Evolutionary conservation across 305 asterid genomes (phyloP), one percentile per base, ranked within the genome.

Genomic region (Ruellia speciosa): DNA sequence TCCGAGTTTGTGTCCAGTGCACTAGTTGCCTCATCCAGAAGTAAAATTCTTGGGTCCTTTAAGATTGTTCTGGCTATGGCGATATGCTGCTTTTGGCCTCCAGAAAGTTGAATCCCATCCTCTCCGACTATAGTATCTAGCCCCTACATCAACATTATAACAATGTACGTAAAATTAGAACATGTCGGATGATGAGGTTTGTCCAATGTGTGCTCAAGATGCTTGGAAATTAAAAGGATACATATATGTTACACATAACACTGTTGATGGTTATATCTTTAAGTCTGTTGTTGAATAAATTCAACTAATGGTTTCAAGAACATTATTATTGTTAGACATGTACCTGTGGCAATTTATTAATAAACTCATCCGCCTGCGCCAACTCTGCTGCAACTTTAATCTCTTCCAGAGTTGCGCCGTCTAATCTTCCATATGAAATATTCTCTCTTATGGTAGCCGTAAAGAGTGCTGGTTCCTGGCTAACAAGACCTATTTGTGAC

Each of bases 391-490:
- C 88, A 9, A 66, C 67, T 58, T 45, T 45, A 41, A 85, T 82
- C 58, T 85, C 94, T 14, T 82, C 84, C 17, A 3, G 15, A 19
- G 86, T 78, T 17, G 90, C 94, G 34, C 73, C 80, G 5, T 80
- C 86, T n/a, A n/a, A n/a, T 56, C 78, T 85, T 0, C 94, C 90
- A 50, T 82, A 85, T 6, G 82, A 76, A 45, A 85, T 82, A 66
- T 85, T 85, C 20, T 85, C 90, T 71, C 64, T 75, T 31, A 80
- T 82, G 78, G 81, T 85, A 40, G 78, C 77, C 0, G 84, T 60
- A 74, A 85, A 82, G 18, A 85, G 86, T 63, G 75, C 84, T 13
- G 90, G 94, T 59, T 85, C 94, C 63, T 85, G 86, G 70, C 94
- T 85, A 50, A 85, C 94, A 2, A 85, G 85, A 7, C 88, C 86